Base-by-base conservation (phyloP, 2,329 filamentous ascomycete species). In the Corinectria fuckeliana region DNA sequence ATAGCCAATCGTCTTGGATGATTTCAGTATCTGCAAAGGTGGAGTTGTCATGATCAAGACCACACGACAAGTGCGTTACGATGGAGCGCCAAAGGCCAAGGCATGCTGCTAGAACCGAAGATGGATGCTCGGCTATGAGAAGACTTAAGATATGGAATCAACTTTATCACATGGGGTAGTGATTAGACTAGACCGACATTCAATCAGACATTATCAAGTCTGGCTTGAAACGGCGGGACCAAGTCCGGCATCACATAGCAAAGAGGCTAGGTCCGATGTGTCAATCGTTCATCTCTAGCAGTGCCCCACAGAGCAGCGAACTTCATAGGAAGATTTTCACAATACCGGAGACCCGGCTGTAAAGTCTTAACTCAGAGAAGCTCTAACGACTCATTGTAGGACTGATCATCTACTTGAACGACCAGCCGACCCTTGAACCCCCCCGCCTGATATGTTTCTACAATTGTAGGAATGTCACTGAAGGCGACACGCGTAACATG, bases 371-470 rank as follows among this genome's bases (percentile, higher is more conserved):
- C 3, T 26, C 7, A 8, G 8, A 26, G n/a, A n/a, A n/a, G n/a
- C n/a, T n/a, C n/a, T n/a, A 16, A 13, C 21, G 16, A 16, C 10
- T 21, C 10, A 13, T 14, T 3, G 18, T 3, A 26, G 5, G 4
- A 11, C 30, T 53, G 49, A 13, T 36, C 26, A 26, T 30, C 44
- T 9, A 75, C 38, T 20, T 67, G 54, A 1, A 76, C 73, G 4
- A 75, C 71, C 4, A 76, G 47, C 36, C 73, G 61, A 0, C 73
- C 73, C 38, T 65, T 72, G 30, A 75, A 74, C 3, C 47, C 58
- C 18, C 61, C 62, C 8, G 72, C 64, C 55, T 67, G 56, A 49
- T 75, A 75, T 21, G 42, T 52, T 1, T 71, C 66, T 14, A 73
- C 60, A 50, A 76, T 62, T 4, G 48, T 49, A 1, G 74, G 66